These are phyloP conservation scores for Paraconiothyrium brasiliense DNA, from an alignment of 2,329 filamentous ascomycete species.

Conservation along the genomic window DNA sequence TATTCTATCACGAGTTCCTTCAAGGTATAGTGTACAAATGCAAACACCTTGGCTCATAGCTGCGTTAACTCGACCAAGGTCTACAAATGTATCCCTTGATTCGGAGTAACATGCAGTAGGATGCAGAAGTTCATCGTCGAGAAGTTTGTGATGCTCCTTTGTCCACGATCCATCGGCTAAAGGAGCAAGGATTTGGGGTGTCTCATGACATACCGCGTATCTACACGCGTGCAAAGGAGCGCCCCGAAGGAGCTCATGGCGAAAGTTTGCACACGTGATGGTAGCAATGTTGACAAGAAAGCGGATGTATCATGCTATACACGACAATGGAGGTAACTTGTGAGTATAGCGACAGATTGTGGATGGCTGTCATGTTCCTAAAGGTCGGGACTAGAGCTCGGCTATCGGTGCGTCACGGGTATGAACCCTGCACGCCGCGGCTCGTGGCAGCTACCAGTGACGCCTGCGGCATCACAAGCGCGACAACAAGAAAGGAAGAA, in stretches of 20 bases:
- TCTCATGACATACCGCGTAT: slow-evolving; percentile 15
- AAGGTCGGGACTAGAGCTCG: too few species aligned
- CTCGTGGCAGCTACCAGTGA: too few species aligned
- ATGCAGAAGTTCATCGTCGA: background rate
- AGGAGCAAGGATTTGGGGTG: background rate
- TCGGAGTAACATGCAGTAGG: background rate
- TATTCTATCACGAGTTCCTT: background rate
- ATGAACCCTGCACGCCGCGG: too few species aligned
- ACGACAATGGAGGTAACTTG: too few species aligned
- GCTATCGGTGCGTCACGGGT: too few species aligned
- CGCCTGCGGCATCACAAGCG: too few species aligned
- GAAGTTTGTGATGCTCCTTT: background rate
- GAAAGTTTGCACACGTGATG: background rate
- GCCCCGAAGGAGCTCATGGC: slow-evolving; percentile 3
- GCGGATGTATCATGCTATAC: background rate
- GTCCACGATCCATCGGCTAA: background rate
- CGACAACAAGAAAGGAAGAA: too few species aligned
- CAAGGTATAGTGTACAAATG: background rate
- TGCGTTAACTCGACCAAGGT: background rate
- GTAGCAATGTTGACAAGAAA: background rate
- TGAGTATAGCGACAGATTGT: too few species aligned
- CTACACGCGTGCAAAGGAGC: slow-evolving; percentile 17
- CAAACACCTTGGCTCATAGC: background rate
- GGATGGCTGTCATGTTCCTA: too few species aligned
- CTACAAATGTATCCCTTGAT: background rate